A percentile compares a stretch with the other conserved stretches of the same genome.
Conservation (phyloP, 495 filamentous ascomycete species). For the Neurospora terricola region DNA sequence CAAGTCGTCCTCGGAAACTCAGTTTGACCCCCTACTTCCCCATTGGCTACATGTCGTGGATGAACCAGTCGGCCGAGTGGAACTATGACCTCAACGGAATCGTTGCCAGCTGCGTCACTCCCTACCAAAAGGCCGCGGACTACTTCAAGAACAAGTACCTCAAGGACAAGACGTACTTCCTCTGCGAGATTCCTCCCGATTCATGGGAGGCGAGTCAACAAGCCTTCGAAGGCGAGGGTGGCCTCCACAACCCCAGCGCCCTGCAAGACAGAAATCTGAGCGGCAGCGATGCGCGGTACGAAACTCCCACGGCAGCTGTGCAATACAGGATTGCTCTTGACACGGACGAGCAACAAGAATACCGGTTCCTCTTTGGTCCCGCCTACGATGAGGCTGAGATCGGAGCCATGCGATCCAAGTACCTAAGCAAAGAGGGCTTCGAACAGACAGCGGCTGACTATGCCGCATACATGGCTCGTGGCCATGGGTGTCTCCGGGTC, state of each 20-base stretch:
- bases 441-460: conserved; percentile 32
- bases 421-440: conserved; percentile 41
- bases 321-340: conserved; percentile 39
- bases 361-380: conserved; percentile 46
- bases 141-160: conserved; percentile 47
- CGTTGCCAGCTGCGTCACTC: conserved; percentile 40
- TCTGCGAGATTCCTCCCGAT: conserved; percentile 41
- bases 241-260: conserved; percentile 40
- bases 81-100: conserved; percentile 35
- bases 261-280: conserved; percentile 26
- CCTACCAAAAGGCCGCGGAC: conserved; percentile 45
- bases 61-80: conserved; percentile 48
- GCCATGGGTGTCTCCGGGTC: conserved; percentile 40
- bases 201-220: conserved; percentile 42
- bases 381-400: conserved; percentile 43
- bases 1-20: conserved; percentile 31
- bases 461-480: conserved; percentile 37
- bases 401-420: conserved; percentile 32
- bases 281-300: conserved; percentile 41
- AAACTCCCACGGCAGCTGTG: conserved; percentile 43
- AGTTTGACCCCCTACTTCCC: conserved; percentile 47
- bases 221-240: conserved; percentile 46
- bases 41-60: conserved; percentile 52
- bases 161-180: conserved; percentile 49
- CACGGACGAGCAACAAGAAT: conserved; percentile 29